These are phyloP conservation scores for Cinchona pubescens DNA, from an alignment of 257 asterid genomes.

Conservation along the genomic window DNA sequence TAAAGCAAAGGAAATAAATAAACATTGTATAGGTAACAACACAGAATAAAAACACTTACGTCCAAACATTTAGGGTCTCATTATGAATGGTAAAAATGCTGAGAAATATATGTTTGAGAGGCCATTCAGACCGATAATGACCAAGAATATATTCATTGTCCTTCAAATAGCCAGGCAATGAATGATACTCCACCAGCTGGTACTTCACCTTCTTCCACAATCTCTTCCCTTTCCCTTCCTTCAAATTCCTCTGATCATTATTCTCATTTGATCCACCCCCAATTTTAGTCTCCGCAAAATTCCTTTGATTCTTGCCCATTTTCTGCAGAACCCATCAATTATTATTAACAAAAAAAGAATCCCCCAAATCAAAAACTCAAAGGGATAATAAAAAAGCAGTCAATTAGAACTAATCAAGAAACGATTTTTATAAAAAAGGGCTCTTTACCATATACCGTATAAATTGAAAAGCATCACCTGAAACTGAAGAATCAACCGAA, in stretches of 20 bases:
- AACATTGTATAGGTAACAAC: not conserved
- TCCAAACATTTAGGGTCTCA: slow-evolving; percentile 97
- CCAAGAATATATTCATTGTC: slow-evolving; percentile 84
- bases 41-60: slow-evolving; percentile 52
- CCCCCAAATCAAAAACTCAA: not conserved
- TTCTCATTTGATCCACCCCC: slow-evolving; percentile 33
- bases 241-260: slow-evolving; percentile 21
- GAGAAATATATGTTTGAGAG: slow-evolving; percentile 70
- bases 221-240: slow-evolving; percentile 61
- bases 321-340: slow-evolving; percentile 25
- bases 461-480: slow-evolving; percentile 3
- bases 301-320: slow-evolving; percentile 48
- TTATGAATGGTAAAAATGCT: slow-evolving; percentile 90
- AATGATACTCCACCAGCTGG: slow-evolving; percentile 91
- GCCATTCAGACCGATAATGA: slow-evolving; percentile 88
- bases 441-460: not conserved
- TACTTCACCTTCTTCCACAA: slow-evolving; percentile 90
- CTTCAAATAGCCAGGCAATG: slow-evolving; percentile 90
- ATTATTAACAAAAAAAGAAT: not conserved
- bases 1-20: not conserved
- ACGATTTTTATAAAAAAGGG: not conserved
- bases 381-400: not conserved
- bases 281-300: slow-evolving; percentile 25
- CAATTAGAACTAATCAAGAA: not conserved
- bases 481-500: not conserved